Percentiles rank a stretch among this genome's conserved stretches.
These are phyloP conservation scores for Phyllosticta citribraziliensis DNA, from an alignment of 2,329 filamentous ascomycete genomes.

Conservation along the genomic window DNA sequence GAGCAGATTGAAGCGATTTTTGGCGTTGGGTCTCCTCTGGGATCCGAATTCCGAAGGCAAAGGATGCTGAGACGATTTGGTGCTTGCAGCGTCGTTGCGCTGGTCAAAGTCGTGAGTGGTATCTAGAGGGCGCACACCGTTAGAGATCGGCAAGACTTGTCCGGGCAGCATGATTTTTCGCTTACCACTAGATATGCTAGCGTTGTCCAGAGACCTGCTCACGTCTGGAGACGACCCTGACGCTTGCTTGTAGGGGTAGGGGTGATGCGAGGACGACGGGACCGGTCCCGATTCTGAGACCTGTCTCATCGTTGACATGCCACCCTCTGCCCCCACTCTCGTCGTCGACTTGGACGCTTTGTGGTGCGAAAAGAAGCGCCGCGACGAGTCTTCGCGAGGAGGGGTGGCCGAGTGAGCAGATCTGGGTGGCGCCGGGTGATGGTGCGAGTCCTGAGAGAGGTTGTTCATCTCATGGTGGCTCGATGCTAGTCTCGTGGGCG, in stretches of 20 bases:
- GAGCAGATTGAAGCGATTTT: slow-evolving; percentile 23
- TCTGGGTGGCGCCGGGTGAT: not conserved
- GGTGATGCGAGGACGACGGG: slow-evolving; percentile 30
- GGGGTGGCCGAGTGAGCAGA: slow-evolving; percentile 18
- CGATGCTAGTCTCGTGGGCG: slow-evolving; percentile 1
- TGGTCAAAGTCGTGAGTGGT: slow-evolving; percentile 10
- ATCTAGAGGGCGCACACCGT: not conserved
- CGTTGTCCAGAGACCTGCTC: slow-evolving; percentile 25
- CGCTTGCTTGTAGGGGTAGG: slow-evolving; percentile 33
- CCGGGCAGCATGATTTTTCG: slow-evolving; percentile 2
- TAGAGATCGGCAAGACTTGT: not conserved
- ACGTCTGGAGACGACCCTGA: slow-evolving; percentile 41
- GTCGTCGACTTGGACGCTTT: slow-evolving; percentile 38
- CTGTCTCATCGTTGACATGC: slow-evolving; percentile 19
- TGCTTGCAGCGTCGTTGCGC: not conserved
- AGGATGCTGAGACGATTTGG: not conserved
- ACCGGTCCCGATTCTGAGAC: slow-evolving; percentile 22
- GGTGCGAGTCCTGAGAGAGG: not conserved
- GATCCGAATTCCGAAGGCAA: not conserved
- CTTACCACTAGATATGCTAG: slow-evolving; percentile 10
- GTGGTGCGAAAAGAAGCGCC: slow-evolving; percentile 39
- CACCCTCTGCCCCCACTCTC: slow-evolving; percentile 18
- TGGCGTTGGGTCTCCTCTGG: not conserved
- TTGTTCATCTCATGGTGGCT: slow-evolving; percentile 9
- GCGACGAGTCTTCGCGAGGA: slow-evolving; percentile 27